Percentiles rank a stretch among this genome's conserved stretches.
These are phyloP conservation scores for Closterium sp. DNA, from an alignment of 139 green algal genomes.

Conservation along the genomic window DNA sequence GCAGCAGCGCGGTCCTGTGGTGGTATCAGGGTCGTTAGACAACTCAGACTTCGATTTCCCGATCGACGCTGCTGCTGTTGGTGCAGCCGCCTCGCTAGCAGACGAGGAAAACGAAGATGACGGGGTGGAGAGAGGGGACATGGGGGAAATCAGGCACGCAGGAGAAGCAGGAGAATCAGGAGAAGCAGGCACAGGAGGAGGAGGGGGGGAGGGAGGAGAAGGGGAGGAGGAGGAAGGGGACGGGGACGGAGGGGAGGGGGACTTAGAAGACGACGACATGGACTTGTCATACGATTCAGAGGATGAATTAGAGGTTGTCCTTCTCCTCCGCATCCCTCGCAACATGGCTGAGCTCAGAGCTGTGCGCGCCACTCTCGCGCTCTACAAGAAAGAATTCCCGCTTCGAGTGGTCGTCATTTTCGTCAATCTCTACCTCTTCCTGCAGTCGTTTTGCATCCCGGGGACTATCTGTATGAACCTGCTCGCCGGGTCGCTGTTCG, in stretches of 20 bases:
- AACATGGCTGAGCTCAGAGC: constrained; percentile 38
- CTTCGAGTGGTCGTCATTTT: constrained; percentile 20
- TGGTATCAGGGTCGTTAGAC: not conserved
- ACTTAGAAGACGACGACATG: not conserved
- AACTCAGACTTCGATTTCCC: not conserved
- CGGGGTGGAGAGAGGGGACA: not conserved
- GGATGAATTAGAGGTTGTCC: not conserved
- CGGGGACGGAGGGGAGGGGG: not conserved
- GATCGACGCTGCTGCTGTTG: not conserved
- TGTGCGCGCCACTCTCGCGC: constrained; percentile 10
- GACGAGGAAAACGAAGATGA: not conserved
- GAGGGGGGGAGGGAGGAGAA: no score
- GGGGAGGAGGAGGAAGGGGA: not conserved
- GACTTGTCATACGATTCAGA: not conserved
- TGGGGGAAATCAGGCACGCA: not conserved
- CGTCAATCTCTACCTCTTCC: constrained; percentile 59
- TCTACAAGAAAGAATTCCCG: constrained; percentile 21
- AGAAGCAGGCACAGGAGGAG: not conserved
- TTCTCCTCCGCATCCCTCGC: constrained; percentile 3
- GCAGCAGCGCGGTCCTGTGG: not conserved
- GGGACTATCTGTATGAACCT: constrained; percentile 71
- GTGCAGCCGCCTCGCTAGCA: not conserved
- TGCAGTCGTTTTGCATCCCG: constrained; percentile 77
- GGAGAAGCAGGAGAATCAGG: not conserved
- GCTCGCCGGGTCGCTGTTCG: constrained; percentile 70